phyloP scores from a whole-genome alignment of 257 asterid genomes.

The Solanum verrucosum region DNA sequence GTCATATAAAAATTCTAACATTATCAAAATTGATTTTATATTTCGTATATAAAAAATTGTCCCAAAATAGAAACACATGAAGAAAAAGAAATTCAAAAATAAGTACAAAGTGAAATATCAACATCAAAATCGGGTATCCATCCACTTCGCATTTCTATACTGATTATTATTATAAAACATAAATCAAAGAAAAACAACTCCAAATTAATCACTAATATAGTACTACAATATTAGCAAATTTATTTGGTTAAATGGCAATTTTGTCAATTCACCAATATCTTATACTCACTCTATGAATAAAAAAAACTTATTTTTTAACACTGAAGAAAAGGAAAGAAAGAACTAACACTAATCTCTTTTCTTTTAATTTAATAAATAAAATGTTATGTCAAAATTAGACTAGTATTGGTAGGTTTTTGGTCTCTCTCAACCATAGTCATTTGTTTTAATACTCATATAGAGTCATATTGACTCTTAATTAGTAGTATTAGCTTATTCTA shows the following conservation, averaged over 20 bases:
- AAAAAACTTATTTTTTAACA: background rate
- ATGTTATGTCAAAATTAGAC: background rate
- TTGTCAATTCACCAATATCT: background rate
- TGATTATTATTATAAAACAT: background rate
- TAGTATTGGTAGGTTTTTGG: background rate
- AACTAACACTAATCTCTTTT: background rate
- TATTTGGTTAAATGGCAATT: background rate
- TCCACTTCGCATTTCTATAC: background rate
- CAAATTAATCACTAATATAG: background rate
- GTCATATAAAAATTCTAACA: background rate
- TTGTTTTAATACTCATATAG: background rate
- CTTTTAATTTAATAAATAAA: background rate
- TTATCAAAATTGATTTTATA: background rate
- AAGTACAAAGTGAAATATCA: background rate
- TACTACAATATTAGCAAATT: background rate
- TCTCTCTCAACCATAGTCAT: background rate
- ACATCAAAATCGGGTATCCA: background rate
- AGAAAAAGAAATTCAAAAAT: background rate
- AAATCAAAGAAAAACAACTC: background rate
- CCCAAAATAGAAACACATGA: too few species aligned
- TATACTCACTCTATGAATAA: background rate
- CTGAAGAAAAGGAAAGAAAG: background rate
- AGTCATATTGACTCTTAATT: background rate
- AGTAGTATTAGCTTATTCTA: background rate
- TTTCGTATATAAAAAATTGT: accelerated